These are phyloP conservation scores for Isabelozyma rhagii DNA, from an alignment of 805 yeast genomes.

Conservation along the genomic window DNA sequence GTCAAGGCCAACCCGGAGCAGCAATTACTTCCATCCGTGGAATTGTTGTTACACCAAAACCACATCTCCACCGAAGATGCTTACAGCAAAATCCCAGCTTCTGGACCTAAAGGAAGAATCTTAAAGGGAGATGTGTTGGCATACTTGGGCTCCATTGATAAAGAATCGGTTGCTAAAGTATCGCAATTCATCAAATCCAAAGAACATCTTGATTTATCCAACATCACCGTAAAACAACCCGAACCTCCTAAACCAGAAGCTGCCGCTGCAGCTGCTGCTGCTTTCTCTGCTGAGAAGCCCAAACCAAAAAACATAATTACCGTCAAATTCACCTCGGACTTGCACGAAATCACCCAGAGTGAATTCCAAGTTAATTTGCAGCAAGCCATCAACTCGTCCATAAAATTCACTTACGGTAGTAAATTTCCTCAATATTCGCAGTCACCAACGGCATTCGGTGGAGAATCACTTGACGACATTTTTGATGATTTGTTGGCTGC, in stretches of 20 bases:
- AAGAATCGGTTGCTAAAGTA: slow-evolving; percentile 50
- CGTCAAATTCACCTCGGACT: slow-evolving; percentile 21
- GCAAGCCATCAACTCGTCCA: slow-evolving; percentile 26
- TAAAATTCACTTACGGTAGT: slow-evolving; percentile 25
- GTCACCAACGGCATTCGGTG: slow-evolving; percentile 25
- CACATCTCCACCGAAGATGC: slow-evolving; percentile 71
- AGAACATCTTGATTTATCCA: slow-evolving; percentile 68
- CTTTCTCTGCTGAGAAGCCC: slow-evolving; percentile 13
- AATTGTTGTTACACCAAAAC: slow-evolving; percentile 56
- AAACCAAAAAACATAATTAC: slow-evolving; percentile 27
- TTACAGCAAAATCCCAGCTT: slow-evolving; percentile 63
- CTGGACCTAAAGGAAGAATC: slow-evolving; percentile 87
- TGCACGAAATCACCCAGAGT: slow-evolving; percentile 21
- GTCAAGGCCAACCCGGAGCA: slow-evolving; percentile 62
- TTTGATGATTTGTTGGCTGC: slow-evolving; percentile 39
- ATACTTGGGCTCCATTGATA: slow-evolving; percentile 67
- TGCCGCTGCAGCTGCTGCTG: slow-evolving; percentile 10
- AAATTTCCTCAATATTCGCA: slow-evolving; percentile 35
- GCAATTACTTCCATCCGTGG: slow-evolving; percentile 76
- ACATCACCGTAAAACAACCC: slow-evolving; percentile 49
- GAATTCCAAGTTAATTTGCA: slow-evolving; percentile 30
- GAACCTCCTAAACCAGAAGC: slow-evolving; percentile 11
- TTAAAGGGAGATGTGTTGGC: slow-evolving; percentile 91
- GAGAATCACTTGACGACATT: slow-evolving; percentile 17
- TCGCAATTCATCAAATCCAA: slow-evolving; percentile 54